These are phyloP conservation scores for Trypanosoma avium DNA, from an alignment of 208 protist genomes.

Conservation along the genomic window DNA sequence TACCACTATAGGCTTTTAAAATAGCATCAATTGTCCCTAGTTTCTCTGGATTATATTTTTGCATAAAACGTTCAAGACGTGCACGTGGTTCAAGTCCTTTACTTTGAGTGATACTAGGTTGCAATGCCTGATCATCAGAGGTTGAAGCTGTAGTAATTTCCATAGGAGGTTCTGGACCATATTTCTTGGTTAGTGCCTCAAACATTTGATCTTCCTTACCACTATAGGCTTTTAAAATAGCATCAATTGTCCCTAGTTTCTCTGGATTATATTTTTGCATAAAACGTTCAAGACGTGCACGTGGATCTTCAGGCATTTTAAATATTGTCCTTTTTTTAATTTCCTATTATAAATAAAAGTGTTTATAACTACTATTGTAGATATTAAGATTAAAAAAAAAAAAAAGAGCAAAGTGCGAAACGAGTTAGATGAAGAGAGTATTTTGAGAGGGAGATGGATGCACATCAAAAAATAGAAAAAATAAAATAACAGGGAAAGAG, in stretches of 20 bases:
- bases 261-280: constrained; percentile 29
- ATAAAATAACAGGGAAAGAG: constrained; percentile 6
- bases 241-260: constrained; percentile 19
- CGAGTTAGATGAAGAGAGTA: neutral
- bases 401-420: constrained; percentile 1
- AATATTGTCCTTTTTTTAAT: neutral
- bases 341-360: neutral
- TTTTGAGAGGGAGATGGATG: neutral
- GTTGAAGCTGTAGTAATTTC: neutral
- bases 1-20: constrained; percentile 40
- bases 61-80: constrained; percentile 26
- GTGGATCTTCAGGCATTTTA: neutral
- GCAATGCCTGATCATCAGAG: too few species aligned
- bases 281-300: constrained; percentile 17
- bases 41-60: constrained; percentile 29
- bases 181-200: constrained; percentile 68
- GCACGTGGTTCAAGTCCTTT: neutral
- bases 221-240: constrained; percentile 34
- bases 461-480: neutral
- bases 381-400: neutral
- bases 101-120: too few species aligned
- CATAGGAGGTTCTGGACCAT: constrained; percentile 57
- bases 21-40: constrained; percentile 17
- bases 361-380: neutral
- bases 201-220: constrained; percentile 69